phyloP scores from a whole-genome alignment of 768 basidiomycete species.

The Pulveroboletus sp. region DNA sequence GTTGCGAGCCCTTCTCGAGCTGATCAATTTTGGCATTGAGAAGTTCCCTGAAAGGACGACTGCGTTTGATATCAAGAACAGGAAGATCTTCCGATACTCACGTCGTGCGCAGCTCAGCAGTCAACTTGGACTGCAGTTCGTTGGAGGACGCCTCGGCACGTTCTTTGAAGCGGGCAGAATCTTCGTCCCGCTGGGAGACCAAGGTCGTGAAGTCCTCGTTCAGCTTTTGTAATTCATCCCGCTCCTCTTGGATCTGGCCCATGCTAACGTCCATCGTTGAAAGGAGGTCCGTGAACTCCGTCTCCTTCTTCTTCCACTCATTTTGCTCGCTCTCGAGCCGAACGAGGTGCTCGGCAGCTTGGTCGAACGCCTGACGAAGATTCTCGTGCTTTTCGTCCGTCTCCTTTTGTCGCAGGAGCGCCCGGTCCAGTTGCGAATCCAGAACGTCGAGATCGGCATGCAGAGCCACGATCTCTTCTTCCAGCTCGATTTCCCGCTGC shows the following conservation, averaged over 20 bases:
- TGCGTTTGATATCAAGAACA: not conserved
- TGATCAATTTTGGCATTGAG: conserved; percentile 55
- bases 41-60: conserved; percentile 48
- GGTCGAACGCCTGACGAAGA: conserved; percentile 68
- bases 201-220: conserved; percentile 68
- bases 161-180: conserved; percentile 68
- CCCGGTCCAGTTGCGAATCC: conserved; percentile 81
- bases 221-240: conserved; percentile 59
- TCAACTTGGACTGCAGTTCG: conserved; percentile 70
- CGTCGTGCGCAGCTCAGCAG: conserved; percentile 61
- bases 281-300: conserved; percentile 56
- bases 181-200: conserved; percentile 74
- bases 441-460: conserved; percentile 81
- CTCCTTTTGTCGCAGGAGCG: conserved; percentile 72
- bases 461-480: conserved; percentile 77
- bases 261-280: conserved; percentile 56
- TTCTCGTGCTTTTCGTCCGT: conserved; percentile 74
- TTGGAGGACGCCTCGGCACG: conserved; percentile 59
- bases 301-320: conserved; percentile 61
- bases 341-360: conserved; percentile 83
- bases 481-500: conserved; percentile 76
- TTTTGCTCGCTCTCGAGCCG: conserved; percentile 75
- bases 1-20: conserved; percentile 65
- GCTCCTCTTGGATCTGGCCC: conserved; percentile 51
- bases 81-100: conserved; percentile 32